A percentile compares a stretch with the other conserved stretches of the same genome.
phyloP scores from a whole-genome alignment of 805 yeast genomes.

The Schwanniomyces vanrijiae region DNA sequence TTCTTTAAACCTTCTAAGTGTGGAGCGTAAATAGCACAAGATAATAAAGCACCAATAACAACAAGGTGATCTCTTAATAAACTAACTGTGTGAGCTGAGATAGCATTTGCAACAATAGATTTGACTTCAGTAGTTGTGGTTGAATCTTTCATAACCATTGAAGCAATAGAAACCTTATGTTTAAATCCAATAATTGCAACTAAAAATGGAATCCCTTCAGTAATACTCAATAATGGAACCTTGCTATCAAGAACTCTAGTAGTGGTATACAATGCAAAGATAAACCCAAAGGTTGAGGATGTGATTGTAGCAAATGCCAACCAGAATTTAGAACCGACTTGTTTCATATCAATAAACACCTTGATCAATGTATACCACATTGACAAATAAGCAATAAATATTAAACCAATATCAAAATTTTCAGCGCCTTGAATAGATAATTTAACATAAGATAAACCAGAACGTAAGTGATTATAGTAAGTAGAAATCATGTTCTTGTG shows the following conservation, averaged over 20 bases:
- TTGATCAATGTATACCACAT: constrained; percentile 82
- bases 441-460: constrained; percentile 39
- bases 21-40: constrained; percentile 64
- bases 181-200: constrained; percentile 92
- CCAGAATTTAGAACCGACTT: constrained; percentile 84
- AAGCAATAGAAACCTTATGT: constrained; percentile 73
- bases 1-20: constrained; percentile 73
- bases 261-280: constrained; percentile 68
- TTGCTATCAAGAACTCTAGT: constrained; percentile 54
- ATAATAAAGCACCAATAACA: constrained; percentile 67
- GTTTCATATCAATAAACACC: constrained; percentile 73
- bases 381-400: constrained; percentile 78
- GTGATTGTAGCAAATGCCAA: constrained; percentile 75
- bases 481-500: constrained; percentile 55
- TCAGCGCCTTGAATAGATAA: constrained; percentile 69
- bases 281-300: constrained; percentile 79
- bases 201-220: constrained; percentile 92
- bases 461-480: constrained; percentile 51
- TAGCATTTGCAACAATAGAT: constrained; percentile 43
- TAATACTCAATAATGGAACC: constrained; percentile 70
- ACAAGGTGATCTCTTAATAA: constrained; percentile 75
- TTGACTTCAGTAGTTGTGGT: constrained; percentile 41
- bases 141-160: constrained; percentile 49
- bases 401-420: constrained; percentile 77
- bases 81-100: constrained; percentile 44